Base-by-base conservation (phyloP, 2,329 filamentous ascomycete genomes). In the Diaporthe vexans region DNA sequence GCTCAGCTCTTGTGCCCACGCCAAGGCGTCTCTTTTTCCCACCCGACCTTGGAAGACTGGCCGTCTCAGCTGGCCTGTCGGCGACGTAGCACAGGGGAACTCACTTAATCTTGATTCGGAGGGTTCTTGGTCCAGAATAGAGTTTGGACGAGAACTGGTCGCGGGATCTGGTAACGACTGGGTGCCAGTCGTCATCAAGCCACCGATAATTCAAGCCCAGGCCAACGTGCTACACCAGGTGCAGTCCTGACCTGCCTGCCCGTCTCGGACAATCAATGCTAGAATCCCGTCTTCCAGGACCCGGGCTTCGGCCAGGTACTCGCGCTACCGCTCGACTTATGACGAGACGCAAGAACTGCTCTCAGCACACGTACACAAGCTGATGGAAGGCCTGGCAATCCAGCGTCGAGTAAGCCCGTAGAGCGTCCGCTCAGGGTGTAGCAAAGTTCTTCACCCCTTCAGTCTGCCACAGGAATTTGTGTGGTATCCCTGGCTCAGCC, bases 11-110 rank as follows among this genome's bases (percentile, higher is more conserved):
- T 26, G 46, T 48, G 13, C 46, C 26, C 61, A 33, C 8, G 63
- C 63, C 63, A 67, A 67, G 63, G 52, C 40, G 35, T 40, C 35
- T 40, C n/a, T 72, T 48, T n/a, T 40, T 17, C 19, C 54, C 11
- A 13, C 40, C 46, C 17, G 24, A 40, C 40, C 46, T 40, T 54
- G 46, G 48, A 65, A 72, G n/a, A 26, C 33, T 29, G 26, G 17
- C 54, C 40, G 19, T 52, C 69, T n/a, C 40, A 71, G 37, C 54
- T 43, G 24, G 40, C 8, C 52, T 26, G 43, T 11, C 10, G 33
- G 43, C 19, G 19, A 24, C 29, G 43, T 19, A 24, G 43, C 21
- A 51, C 61, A 9, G n/a, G 7, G 46, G 21, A 29, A 35, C 26
- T 13, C 29, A 0, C 59, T 24, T 26, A 54, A 52, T 37, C 61